Percentiles rank a stretch among this genome's conserved stretches.
Conservation (phyloP, 1,284 basidiomycete genomes). For the Pseudozyma sp. region DNA sequence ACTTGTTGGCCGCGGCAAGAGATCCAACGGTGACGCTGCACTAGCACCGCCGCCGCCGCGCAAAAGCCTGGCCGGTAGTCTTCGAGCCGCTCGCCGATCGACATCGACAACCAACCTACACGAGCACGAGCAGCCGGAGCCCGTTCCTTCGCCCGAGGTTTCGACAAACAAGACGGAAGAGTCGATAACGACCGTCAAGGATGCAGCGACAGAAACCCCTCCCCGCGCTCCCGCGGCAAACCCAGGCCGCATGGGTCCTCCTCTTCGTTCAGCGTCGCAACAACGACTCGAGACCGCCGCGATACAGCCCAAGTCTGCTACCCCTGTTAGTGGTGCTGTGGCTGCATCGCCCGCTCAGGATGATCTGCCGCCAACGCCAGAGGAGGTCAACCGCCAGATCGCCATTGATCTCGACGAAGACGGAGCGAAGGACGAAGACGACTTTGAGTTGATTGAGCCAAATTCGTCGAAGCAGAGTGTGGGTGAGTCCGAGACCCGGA, state of each 20-base stretch:
- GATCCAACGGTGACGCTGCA: neutral
- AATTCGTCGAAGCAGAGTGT: neutral
- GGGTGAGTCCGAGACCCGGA: neutral
- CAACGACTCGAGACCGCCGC: constrained; percentile 27
- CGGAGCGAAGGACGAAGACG: constrained; percentile 7
- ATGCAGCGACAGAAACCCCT: neutral
- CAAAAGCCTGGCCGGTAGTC: constrained; percentile 42
- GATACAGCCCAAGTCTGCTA: constrained; percentile 6
- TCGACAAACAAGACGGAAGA: constrained; percentile 1
- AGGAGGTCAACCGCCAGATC: constrained; percentile 42
- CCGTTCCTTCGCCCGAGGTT: constrained; percentile 2
- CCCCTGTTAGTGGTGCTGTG: neutral
- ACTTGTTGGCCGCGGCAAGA: constrained; percentile 25
- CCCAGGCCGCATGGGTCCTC: constrained; percentile 32
- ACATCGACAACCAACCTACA: constrained; percentile 15
- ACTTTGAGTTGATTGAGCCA: constrained; percentile 18
- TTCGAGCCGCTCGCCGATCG: constrained; percentile 40
- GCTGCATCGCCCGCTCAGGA: constrained; percentile 9
- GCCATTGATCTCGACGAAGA: constrained; percentile 13
- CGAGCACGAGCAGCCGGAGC: constrained; percentile 24
- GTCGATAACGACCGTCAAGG: neutral
- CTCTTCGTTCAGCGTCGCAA: constrained; percentile 39
- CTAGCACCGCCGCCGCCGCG: constrained; percentile 26
- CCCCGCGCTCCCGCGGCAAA: neutral
- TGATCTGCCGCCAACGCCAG: constrained; percentile 30